Percentiles rank a stretch among this genome's conserved stretches.
Conservation (phyloP, 768 basidiomycete species). For the Lepiota brunneoincarnata region DNA sequence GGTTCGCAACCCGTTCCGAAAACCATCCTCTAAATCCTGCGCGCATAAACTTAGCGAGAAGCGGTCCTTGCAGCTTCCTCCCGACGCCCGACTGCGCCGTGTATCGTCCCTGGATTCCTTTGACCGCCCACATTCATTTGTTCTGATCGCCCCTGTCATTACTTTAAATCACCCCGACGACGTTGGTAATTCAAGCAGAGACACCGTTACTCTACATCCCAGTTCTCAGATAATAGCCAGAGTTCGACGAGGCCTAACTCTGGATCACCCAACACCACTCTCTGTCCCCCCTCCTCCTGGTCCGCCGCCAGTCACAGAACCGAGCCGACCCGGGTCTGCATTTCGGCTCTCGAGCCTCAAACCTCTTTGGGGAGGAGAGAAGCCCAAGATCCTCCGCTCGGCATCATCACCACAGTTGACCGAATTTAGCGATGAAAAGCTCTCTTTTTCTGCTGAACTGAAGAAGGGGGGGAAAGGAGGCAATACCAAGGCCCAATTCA, state of each 20-base stretch:
- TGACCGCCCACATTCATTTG: not conserved
- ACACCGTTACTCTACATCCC: slow-evolving; percentile 6
- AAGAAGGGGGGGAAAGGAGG: not conserved
- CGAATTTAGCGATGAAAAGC: slow-evolving; percentile 5
- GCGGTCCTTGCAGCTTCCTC: not conserved
- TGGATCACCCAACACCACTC: slow-evolving; percentile 10
- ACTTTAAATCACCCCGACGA: slow-evolving; percentile 12
- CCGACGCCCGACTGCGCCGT: not conserved
- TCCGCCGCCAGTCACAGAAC: not conserved
- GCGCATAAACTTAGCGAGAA: not conserved
- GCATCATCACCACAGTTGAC: slow-evolving; percentile 27
- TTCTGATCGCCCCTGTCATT: slow-evolving; percentile 8
- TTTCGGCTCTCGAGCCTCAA: slow-evolving; percentile 25
- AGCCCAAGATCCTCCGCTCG: slow-evolving; percentile 21
- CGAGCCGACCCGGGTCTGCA: slow-evolving; percentile 13
- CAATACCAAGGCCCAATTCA: not conserved
- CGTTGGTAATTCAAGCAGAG: slow-evolving; percentile 2
- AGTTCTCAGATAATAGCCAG: not conserved
- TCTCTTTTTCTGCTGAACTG: slow-evolving; percentile 1
- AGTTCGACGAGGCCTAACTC: not conserved
- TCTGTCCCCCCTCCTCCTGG: slow-evolving; percentile 5
- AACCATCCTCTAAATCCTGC: not conserved
- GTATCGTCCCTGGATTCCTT: slow-evolving; percentile 8
- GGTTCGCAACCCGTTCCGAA: not conserved
- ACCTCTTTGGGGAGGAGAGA: slow-evolving; percentile 24